Evolutionary conservation across 495 filamentous ascomycete genomes (phyloP), one percentile per base, ranked within the genome.

Genomic region (Daldinia bambusicola): DNA sequence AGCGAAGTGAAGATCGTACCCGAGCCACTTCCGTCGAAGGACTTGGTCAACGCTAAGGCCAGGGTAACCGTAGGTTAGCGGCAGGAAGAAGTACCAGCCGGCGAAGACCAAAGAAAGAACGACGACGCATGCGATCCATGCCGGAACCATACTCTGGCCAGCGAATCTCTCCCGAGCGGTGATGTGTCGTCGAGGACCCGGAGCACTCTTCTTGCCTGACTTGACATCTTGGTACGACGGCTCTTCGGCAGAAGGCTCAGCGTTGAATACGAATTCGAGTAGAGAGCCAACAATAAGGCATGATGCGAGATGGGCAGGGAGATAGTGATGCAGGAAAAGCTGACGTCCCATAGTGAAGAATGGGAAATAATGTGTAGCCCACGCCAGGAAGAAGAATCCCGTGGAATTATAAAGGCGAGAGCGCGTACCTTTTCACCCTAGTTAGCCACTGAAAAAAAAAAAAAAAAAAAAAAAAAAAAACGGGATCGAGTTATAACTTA

Each of bases 311-410:
- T 99, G 95, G 4, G 95, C 93, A 0, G 95, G 95, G 38, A 99
- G 89, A 72, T 99, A 99, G 77, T 99, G 95, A 79, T 99, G 95
- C 61, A 99, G 81, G 88, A 99, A 99, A 30, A 99, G 88, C 80
- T 99, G 95, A 64, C 95, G 92, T 57, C 94, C 93, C 95, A 99
- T 99, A 30, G 98, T 89, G 76, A 86, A 99, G 85, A 99, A 99
- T 14, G 95, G 96, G 80, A 97, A 92, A 83, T 98, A 99, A 78
- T 99, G 95, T 75, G 94, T 95, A 22, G 92, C 91, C 95, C 95
- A 99, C 6, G 97, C 89, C 63, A 99, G 91, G 89, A 97, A 98
- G 81, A 99, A 92, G 88, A 99, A 99, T 48, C 95, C 95, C 0
- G 96, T 98, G 67, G 92, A 96, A 85, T 98, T 97, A 81, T 99